Evolutionary conservation across 345 rosid genomes (phyloP).

Genomic region (Leavenworthia alabamica): DNA sequence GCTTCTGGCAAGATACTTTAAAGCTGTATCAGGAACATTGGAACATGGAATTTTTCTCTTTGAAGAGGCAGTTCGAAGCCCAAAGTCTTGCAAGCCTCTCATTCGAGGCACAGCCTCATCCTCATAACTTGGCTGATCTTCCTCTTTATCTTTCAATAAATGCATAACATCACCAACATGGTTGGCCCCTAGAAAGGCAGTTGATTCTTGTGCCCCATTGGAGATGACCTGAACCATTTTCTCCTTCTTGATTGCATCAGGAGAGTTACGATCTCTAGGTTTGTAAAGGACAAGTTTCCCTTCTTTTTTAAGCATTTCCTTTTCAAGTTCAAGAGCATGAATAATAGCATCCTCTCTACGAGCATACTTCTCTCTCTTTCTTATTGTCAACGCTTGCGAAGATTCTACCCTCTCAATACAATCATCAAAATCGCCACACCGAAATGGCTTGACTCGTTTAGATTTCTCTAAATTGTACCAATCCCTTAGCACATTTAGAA

Average conservation of each 20-base stretch:
- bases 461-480: constrained; percentile 99
- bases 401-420: constrained; percentile 89
- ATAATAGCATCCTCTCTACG: constrained; percentile 99
- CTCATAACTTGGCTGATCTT: constrained; percentile 38
- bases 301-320: constrained; percentile 49
- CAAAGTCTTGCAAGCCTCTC: constrained; percentile 90
- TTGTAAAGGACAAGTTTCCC: constrained; percentile 37
- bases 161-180: constrained; percentile 18
- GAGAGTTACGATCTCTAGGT: constrained; percentile 33
- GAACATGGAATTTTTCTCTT: constrained; percentile 51
- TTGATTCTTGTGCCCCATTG: constrained; percentile 30
- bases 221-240: constrained; percentile 37
- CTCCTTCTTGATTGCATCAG: constrained; percentile 39
- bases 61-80: constrained; percentile 49
- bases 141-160: constrained; percentile 34
- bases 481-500: constrained; percentile 44
- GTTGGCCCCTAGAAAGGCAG: constrained; percentile 16
- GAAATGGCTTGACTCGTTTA: constrained; percentile 92
- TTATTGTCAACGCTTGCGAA: constrained; percentile 62
- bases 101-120: constrained; percentile 58
- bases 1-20: constrained; percentile 37
- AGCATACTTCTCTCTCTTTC: constrained; percentile 98
- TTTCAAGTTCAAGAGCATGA: constrained; percentile 97
- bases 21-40: constrained; percentile 41
- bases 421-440: constrained; percentile 97